A percentile compares a stretch with the other conserved stretches of the same genome.
Conservation (phyloP, 345 rosid genomes). For the Citrus glauca region DNA sequence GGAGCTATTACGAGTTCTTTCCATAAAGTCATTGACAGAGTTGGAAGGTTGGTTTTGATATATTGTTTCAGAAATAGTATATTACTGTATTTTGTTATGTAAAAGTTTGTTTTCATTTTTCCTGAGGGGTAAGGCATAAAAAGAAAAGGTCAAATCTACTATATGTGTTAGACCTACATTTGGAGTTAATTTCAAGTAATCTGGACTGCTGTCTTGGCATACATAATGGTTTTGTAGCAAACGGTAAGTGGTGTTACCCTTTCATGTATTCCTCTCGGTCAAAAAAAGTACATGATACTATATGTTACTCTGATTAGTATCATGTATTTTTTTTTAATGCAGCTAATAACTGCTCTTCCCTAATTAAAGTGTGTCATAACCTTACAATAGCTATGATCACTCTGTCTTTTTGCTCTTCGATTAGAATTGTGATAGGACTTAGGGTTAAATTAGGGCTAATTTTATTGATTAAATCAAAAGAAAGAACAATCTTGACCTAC, state of each 20-base stretch:
- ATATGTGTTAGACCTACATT: not conserved
- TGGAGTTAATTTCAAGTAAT: not conserved
- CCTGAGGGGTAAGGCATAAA: not conserved
- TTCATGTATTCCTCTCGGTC: not conserved
- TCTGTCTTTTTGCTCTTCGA: not conserved
- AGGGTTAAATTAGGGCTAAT: too few relatives aligned
- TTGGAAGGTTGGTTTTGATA: conserved; percentile 61
- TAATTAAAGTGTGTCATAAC: not conserved
- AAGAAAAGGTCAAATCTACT: not conserved
- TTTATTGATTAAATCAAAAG: too few relatives aligned
- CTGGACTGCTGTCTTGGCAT: not conserved
- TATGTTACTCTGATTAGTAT: too few relatives aligned
- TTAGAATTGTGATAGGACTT: not conserved
- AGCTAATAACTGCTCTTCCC: not conserved
- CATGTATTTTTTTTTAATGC: not conserved
- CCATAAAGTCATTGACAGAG: conserved; percentile 66
- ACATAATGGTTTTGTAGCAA: not conserved
- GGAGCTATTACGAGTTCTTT: conserved; percentile 69
- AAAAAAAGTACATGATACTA: too few relatives aligned
- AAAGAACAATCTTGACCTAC: too few relatives aligned
- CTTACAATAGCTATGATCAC: not conserved
- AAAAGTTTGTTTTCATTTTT: not conserved
- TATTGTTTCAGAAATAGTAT: not conserved
- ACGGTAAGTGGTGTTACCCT: not conserved
- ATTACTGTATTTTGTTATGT: not conserved